phyloP scores from a whole-genome alignment of 345 rosid species.

The Gossypium herbaceum region DNA sequence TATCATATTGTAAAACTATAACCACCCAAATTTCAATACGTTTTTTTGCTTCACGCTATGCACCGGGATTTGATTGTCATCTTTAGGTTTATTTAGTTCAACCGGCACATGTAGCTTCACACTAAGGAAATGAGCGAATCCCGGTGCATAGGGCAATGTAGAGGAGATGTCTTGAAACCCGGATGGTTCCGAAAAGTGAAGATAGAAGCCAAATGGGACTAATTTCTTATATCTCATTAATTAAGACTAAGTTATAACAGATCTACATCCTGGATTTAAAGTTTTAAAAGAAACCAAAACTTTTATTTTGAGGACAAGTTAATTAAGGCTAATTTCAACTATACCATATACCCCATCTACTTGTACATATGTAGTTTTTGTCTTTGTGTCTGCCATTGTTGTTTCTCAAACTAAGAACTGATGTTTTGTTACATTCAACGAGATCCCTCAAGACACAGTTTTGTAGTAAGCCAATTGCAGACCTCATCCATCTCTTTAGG shows the following conservation, averaged over 20 bases:
- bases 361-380: slow-evolving; percentile 10
- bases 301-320: slow-evolving; percentile 30
- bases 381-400: slow-evolving; percentile 15
- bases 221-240: neutral
- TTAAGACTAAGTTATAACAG: neutral
- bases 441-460: slow-evolving; percentile 70
- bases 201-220: neutral
- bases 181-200: neutral
- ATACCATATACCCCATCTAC: slow-evolving; percentile 36
- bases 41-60: neutral
- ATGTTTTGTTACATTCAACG: slow-evolving; percentile 20
- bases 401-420: slow-evolving; percentile 20
- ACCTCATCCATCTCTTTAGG: slow-evolving; percentile 83
- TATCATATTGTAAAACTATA: too few species aligned
- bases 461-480: slow-evolving; percentile 64
- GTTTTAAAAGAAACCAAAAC: neutral
- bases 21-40: too few species aligned
- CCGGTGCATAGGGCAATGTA: neutral
- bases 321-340: slow-evolving; percentile 28
- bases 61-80: neutral
- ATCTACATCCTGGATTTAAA: slow-evolving; percentile 8
- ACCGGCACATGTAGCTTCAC: too few species aligned
- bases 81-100: too few species aligned
- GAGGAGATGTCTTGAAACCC: neutral
- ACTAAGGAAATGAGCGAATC: neutral